A percentile compares a stretch with the other conserved stretches of the same genome.
These are phyloP conservation scores for Ceratocystis smalleyi DNA, from an alignment of 2,329 filamentous ascomycete species.

Conservation along the genomic window DNA sequence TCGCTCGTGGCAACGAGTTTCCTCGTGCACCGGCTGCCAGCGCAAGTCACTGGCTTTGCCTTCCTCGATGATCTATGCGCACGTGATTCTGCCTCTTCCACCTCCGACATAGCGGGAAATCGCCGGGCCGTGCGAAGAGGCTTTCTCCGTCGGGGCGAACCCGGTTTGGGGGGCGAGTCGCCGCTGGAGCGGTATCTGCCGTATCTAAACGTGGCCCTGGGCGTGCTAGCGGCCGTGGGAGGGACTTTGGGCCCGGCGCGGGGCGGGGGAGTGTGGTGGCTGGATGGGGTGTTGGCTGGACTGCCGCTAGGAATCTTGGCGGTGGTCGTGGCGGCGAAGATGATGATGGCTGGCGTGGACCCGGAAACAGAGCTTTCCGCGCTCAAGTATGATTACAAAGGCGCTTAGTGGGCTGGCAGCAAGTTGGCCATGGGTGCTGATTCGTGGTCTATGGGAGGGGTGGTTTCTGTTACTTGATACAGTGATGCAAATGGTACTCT, in stretches of 20 bases:
- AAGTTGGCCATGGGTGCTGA: background rate
- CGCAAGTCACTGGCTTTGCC: slow-evolving; percentile 38
- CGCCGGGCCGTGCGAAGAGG: background rate
- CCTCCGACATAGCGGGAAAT: background rate
- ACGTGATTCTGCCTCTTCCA: background rate
- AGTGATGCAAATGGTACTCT: slow-evolving; percentile 3
- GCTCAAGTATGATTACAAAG: slow-evolving; percentile 52
- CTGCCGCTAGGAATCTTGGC: slow-evolving; percentile 44
- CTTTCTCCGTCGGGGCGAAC: slow-evolving; percentile 16
- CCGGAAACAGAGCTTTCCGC: slow-evolving; percentile 46
- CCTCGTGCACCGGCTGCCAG: slow-evolving; percentile 40
- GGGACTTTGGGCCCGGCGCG: background rate
- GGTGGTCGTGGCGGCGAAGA: slow-evolving; percentile 45
- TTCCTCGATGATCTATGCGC: slow-evolving; percentile 31
- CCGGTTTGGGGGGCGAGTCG: slow-evolving; percentile 17
- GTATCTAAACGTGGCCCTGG: slow-evolving; percentile 44
- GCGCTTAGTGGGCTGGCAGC: slow-evolving; percentile 31
- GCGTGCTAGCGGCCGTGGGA: slow-evolving; percentile 31
- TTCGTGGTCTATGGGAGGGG: background rate
- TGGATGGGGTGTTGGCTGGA: slow-evolving; percentile 32
- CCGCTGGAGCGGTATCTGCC: slow-evolving; percentile 46
- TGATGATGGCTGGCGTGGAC: slow-evolving; percentile 53
- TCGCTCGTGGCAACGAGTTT: slow-evolving; percentile 49
- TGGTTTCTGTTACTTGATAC: background rate
- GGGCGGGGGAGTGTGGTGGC: slow-evolving; percentile 26